Base-by-base conservation (phyloP, 805 yeast species). In the Metschnikowia dekortorum region DNA sequence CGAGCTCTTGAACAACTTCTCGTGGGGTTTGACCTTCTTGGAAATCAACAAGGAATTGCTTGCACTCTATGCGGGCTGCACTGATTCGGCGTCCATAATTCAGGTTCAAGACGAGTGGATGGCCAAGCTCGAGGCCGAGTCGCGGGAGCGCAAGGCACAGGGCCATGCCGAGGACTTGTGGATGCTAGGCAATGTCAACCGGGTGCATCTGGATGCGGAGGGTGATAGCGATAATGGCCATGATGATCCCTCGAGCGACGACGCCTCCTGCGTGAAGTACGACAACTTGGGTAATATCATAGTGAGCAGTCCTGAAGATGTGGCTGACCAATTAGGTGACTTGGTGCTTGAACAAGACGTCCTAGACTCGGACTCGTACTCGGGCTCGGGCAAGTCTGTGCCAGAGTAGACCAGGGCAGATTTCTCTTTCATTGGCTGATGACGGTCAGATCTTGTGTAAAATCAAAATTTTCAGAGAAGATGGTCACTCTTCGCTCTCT, bases 11-110 rank as follows among this genome's bases (percentile, higher is more conserved):
- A 76, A 81, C 44, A 82, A 91, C 62, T 94, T 94, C 62, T 84
- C 95, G 1, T 94, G 97, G 96, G 99, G 99, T 2, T 79, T 81
- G n/a, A 84, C 87, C 0, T 94, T 94, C 60, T 68, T 94, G 59
- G 83, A 85, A 47, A 81, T 94, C 49, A 94, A 94, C 64, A 79
- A 80, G 55, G 97, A 89, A 53, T 70, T 94, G 9, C 59, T 94
- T 13, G 85, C 82, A 45, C 65, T 85, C 6, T 94, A 94, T 60
- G 85, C 84, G 47, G 64, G 78, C 38, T 92, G 98, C 67, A 82
- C 92, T 0, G 96, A 92, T 60, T 77, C 87, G 1, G 89, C 78
- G 1, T 84, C 91, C 6, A 82, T 94, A 0, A 72, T 76, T 44
- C 67, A 62, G 38, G 96, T 90, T 0, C 92, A 94, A 67, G 81